phyloP scores from a whole-genome alignment of 163 green algal species.

The Trebouxiophyceae sp. region DNA sequence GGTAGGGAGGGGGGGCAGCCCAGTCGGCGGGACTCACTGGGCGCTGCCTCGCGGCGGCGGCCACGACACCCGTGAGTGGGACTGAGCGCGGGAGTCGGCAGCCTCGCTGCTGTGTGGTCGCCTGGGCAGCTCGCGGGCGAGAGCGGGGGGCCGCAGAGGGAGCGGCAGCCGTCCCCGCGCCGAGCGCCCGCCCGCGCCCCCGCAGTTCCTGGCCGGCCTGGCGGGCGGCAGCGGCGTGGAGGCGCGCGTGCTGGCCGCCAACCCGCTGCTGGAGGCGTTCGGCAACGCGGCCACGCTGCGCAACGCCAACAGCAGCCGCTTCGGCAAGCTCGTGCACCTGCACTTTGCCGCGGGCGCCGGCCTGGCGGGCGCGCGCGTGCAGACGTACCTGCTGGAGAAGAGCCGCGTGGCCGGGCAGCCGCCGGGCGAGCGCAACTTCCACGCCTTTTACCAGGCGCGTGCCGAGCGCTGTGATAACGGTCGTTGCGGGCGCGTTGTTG shows the following conservation, averaged over 20 bases:
- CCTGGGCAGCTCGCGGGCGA: too few species aligned
- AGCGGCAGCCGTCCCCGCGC: too few species aligned
- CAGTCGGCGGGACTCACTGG: too few species aligned
- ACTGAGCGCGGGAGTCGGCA: too few species aligned
- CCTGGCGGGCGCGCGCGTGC: conserved; percentile 88
- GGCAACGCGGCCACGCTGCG: conserved; percentile 96
- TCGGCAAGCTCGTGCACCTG: conserved; percentile 98
- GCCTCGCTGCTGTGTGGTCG: too few species aligned
- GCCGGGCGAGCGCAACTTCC: conserved; percentile 91
- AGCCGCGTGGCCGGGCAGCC: conserved; percentile 82
- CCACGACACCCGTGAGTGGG: too few species aligned
- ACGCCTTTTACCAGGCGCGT: conserved; percentile 99
- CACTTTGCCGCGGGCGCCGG: conserved; percentile 73
- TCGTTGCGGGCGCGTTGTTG: too few species aligned
- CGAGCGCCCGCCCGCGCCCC: too few species aligned
- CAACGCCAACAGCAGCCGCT: conserved; percentile 97
- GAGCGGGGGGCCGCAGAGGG: too few species aligned
- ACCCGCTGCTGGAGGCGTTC: conserved; percentile 97
- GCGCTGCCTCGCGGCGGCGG: too few species aligned
- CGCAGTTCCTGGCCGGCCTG: conserved; percentile 80
- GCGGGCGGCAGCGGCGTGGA: conserved; percentile 7
- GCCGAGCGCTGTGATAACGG: too few species aligned
- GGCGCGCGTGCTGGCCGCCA: conserved; percentile 90
- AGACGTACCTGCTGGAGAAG: conserved; percentile 95
- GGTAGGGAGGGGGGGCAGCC: too few species aligned